These are phyloP conservation scores for Phytophthora foliorum DNA, from an alignment of 352 stramenopile species.

Conservation along the genomic window DNA sequence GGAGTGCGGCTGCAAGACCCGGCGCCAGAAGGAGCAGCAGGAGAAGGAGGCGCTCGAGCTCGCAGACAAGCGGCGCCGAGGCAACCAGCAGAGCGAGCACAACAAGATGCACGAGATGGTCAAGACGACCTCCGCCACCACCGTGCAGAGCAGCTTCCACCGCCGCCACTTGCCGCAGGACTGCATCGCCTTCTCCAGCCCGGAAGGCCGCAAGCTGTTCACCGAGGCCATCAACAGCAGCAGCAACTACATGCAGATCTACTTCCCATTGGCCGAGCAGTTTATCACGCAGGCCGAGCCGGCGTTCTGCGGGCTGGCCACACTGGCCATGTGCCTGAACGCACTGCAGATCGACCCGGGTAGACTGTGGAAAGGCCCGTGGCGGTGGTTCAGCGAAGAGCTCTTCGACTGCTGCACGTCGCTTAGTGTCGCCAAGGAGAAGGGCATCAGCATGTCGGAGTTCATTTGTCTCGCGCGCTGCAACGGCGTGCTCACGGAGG, in stretches of 20 bases:
- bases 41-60: conserved; percentile 8
- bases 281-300: conserved; percentile 94
- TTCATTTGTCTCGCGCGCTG: conserved; percentile 78
- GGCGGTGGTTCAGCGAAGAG: conserved; percentile 89
- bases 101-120: conserved; percentile 22
- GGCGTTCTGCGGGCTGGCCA: conserved; percentile 91
- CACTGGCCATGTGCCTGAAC: conserved; percentile 87
- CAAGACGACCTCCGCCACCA: neutral
- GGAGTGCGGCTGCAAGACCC: conserved; percentile 1
- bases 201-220: conserved; percentile 88
- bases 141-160: conserved; percentile 79
- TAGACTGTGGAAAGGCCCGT: conserved; percentile 81
- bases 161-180: conserved; percentile 80
- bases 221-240: conserved; percentile 63
- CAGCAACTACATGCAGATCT: conserved; percentile 90
- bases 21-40: neutral
- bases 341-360: conserved; percentile 81
- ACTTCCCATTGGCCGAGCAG: conserved; percentile 93
- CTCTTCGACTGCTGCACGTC: conserved; percentile 86
- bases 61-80: conserved; percentile 15
- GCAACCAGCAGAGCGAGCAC: conserved; percentile 12
- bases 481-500: conserved; percentile 66
- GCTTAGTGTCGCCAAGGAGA: conserved; percentile 74
- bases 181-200: conserved; percentile 87
- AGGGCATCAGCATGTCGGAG: conserved; percentile 75